phyloP scores from a whole-genome alignment of 306 rosid species.

The Castanea mollissima region DNA sequence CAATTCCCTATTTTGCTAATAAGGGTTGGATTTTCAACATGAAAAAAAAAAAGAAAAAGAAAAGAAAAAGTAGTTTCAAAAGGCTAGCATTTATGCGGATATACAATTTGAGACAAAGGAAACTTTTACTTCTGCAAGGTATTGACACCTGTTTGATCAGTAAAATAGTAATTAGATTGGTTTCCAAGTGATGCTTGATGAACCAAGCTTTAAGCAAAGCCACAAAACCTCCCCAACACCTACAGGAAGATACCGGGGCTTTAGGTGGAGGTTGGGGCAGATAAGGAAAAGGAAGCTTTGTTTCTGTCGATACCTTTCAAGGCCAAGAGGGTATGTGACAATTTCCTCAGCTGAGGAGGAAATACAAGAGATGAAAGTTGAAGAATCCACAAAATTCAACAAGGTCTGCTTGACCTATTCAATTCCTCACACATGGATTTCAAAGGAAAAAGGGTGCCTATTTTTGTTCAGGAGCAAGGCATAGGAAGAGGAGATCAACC shows the following conservation, averaged over 20 bases:
- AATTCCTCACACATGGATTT: conserved; percentile 90
- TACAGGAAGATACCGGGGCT: conserved; percentile 43
- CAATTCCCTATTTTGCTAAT: conserved; percentile 55
- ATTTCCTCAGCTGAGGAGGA: conserved; percentile 68
- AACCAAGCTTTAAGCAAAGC: conserved; percentile 40
- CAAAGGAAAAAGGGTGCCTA: conserved; percentile 90
- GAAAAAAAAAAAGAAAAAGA: conserved; percentile 25
- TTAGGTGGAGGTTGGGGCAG: conserved; percentile 36
- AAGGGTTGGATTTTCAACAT: conserved; percentile 65
- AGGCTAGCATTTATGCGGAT: conserved; percentile 33
- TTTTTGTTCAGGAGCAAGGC: conserved; percentile 95
- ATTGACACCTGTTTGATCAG: conserved; percentile 76
- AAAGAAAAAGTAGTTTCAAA: conserved; percentile 37
- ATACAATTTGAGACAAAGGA: conserved; percentile 39
- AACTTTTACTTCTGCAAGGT: conserved; percentile 60
- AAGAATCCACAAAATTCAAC: conserved; percentile 59
- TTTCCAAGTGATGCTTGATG: conserved; percentile 70
- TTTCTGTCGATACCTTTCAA: conserved; percentile 56
- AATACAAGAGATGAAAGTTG: conserved; percentile 28
- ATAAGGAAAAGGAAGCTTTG: conserved; percentile 39
- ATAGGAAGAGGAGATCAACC: conserved; percentile 99
- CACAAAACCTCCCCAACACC: conserved; percentile 31
- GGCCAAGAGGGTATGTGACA: conserved; percentile 51
- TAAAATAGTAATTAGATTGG: conserved; percentile 64
- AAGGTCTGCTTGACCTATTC: conserved; percentile 75